Conservation (phyloP, 2,329 filamentous ascomycete species). For the Plenodomus tracheiphilus region DNA sequence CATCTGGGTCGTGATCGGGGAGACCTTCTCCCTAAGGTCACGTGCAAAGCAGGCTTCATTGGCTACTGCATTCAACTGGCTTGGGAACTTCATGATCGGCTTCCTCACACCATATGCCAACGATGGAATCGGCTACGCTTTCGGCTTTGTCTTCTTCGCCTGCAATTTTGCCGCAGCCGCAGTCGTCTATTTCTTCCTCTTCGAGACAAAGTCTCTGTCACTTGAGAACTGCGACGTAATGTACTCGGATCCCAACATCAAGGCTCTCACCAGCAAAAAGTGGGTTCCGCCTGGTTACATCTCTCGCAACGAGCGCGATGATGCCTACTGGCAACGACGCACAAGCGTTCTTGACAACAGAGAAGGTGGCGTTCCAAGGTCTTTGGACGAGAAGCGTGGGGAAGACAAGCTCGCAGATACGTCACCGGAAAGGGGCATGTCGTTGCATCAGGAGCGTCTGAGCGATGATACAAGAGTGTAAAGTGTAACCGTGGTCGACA, state of each 20-base stretch:
- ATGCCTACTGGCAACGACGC: slow-evolving; percentile 30
- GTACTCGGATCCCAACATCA: slow-evolving; percentile 35
- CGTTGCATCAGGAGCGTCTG: slow-evolving; percentile 25
- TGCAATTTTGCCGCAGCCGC: slow-evolving; percentile 37
- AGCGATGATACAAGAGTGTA: slow-evolving; percentile 6
- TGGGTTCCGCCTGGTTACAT: slow-evolving; percentile 41
- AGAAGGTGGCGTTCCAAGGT: slow-evolving; percentile 9
- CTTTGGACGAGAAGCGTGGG: slow-evolving; percentile 20
- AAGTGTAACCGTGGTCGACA: too few species aligned
- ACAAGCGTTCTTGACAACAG: slow-evolving; percentile 21
- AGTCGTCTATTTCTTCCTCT: slow-evolving; percentile 41
- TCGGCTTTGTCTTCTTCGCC: slow-evolving; percentile 43
- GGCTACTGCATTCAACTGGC: slow-evolving; percentile 40
- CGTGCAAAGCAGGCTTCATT: slow-evolving; percentile 41
- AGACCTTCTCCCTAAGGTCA: slow-evolving; percentile 38
- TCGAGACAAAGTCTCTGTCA: slow-evolving; percentile 38
- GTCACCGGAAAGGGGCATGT: slow-evolving; percentile 25
- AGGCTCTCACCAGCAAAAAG: slow-evolving; percentile 35
- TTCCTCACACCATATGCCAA: slow-evolving; percentile 43
- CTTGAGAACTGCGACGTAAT: slow-evolving; percentile 43
- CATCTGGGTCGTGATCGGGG: slow-evolving; percentile 51
- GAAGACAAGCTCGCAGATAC: slow-evolving; percentile 20
- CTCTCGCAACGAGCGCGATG: slow-evolving; percentile 33
- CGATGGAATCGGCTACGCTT: slow-evolving; percentile 37
- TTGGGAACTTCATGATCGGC: slow-evolving; percentile 45